Percentiles rank a stretch among this genome's conserved stretches.
These are phyloP conservation scores for Nymphaea thermarum DNA, from an alignment of 164 flowering plant genomes.

Conservation along the genomic window DNA sequence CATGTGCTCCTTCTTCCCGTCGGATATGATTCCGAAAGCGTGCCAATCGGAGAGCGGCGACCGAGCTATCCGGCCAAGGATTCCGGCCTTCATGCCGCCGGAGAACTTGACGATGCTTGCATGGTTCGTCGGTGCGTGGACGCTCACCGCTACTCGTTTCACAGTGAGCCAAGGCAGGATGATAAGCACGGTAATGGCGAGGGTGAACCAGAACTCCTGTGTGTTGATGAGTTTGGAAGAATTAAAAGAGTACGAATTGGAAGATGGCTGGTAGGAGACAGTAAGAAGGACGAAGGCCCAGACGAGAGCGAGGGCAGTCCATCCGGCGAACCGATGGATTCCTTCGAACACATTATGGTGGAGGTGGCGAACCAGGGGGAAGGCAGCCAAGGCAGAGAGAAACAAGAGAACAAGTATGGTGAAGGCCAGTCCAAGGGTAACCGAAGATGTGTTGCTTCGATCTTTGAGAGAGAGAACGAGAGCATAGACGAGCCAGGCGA, in stretches of 20 bases:
- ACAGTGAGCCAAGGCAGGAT: constrained; percentile 57
- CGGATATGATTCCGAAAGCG: constrained; percentile 66
- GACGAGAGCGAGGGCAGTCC: constrained; percentile 37
- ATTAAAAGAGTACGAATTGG: constrained; percentile 18
- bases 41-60: constrained; percentile 72
- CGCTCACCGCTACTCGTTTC: constrained; percentile 31
- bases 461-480: constrained; percentile 25
- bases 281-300: constrained; percentile 41
- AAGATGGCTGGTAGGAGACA: constrained; percentile 28
- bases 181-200: constrained; percentile 34
- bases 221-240: constrained; percentile 16
- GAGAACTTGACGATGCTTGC: constrained; percentile 49
- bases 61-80: constrained; percentile 56
- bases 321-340: constrained; percentile 43
- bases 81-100: constrained; percentile 47
- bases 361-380: constrained; percentile 53
- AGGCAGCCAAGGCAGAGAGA: constrained; percentile 42
- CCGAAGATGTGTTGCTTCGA: constrained; percentile 23
- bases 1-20: constrained; percentile 46
- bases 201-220: constrained; percentile 57
- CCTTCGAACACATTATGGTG: constrained; percentile 55
- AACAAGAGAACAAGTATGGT: constrained; percentile 33
- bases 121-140: constrained; percentile 44
- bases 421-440: constrained; percentile 25
- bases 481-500: constrained; percentile 46